Percentiles rank a stretch among this genome's conserved stretches.
Conservation (phyloP, 2,329 filamentous ascomycete genomes). For the Mariannaea elegans region DNA sequence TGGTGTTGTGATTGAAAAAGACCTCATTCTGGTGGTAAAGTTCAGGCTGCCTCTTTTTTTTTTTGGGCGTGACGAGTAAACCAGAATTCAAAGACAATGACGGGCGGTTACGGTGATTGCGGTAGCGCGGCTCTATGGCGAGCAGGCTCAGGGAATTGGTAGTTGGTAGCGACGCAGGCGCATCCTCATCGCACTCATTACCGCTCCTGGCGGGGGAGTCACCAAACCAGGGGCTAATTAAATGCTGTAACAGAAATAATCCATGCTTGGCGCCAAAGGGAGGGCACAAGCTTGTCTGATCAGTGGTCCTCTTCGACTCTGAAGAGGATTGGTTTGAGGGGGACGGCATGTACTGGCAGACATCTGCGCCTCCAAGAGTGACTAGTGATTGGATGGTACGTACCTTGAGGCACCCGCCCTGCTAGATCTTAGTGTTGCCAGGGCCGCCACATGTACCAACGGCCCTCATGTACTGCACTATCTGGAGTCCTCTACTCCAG, state of each 20-base stretch:
- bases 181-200: slow-evolving; percentile 39
- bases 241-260: neutral
- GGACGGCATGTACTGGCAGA: slow-evolving; percentile 1
- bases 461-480: slow-evolving; percentile 8
- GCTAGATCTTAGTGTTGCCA: slow-evolving; percentile 19
- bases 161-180: neutral
- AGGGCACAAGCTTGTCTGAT: neutral
- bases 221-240: neutral
- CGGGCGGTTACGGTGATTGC: slow-evolving; percentile 29
- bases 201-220: slow-evolving; percentile 29
- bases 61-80: too few species aligned
- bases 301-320: neutral
- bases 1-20: too few species aligned
- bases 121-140: slow-evolving; percentile 29
- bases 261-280: slow-evolving; percentile 26
- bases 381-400: too few species aligned
- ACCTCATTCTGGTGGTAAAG: too few species aligned
- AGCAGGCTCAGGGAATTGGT: slow-evolving; percentile 1
- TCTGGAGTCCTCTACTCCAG: too few species aligned
- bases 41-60: too few species aligned
- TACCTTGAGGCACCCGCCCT: too few species aligned
- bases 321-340: neutral
- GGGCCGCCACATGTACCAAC: slow-evolving; percentile 19
- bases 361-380: too few species aligned
- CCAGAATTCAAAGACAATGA: neutral